Evolutionary conservation across 2,329 filamentous ascomycete species (phyloP), one percentile per base, ranked within the genome.

Genomic region (Fusarium temperatum): DNA sequence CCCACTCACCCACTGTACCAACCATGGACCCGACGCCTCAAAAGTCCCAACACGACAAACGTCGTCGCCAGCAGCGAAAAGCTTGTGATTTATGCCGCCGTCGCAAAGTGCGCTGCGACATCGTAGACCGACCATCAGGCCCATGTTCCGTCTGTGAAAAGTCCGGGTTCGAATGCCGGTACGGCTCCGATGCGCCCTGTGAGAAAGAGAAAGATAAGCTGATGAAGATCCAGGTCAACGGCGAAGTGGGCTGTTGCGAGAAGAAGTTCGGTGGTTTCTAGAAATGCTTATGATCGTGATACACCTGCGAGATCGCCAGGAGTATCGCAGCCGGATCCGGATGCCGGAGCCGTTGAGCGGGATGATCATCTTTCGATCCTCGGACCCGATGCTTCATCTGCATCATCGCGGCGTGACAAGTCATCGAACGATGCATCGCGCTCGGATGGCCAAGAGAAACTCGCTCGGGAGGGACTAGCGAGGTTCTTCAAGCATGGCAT

Each of bases 1-100:
- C 44, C 13, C 36, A 35, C 12, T 15, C 36, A 39, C 12, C 17
- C 32, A 17, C 32, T 35, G 32, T 10, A 54, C 6, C 28, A 32
- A 30, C 28, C 54, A 75, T 75, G 72, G 60, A 74, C 15, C 28
- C 50, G 30, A 45, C 36, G 2, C 35, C 63, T 15, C 66, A 45
- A 15, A 66, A 72, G 14, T 5, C 20, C 4, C 57, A 50, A 12
- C 50, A 60, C 14, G 69, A 70, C 5, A 59, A 59, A 30, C 74
- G 74, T 24, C 70, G 87, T 83, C 2, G 76, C 12, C 76, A 78
- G 42, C 76, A 78, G 56, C 73, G 76, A 24, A 78, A 78, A 42
- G 76, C 76, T 32, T 78, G 76, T 48, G 76, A 78, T 11, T 51
- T 78, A 11, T 78, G 76, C n/a, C 76, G 76, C 0, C 75, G 73